These are phyloP conservation scores for Apocynum venetum DNA, from an alignment of 257 asterid genomes.

Conservation along the genomic window DNA sequence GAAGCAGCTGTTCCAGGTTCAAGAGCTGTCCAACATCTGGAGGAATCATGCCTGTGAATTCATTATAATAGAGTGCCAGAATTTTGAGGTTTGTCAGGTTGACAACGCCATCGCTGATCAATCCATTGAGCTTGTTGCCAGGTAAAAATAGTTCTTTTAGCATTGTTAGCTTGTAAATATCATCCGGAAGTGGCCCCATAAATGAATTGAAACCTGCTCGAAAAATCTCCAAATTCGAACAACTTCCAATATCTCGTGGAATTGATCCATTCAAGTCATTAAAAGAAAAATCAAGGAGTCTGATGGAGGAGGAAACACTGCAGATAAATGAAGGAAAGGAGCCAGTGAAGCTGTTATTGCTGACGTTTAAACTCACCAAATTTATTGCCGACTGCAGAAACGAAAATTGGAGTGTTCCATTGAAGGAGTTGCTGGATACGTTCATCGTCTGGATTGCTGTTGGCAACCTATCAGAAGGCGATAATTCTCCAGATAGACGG, in stretches of 20 bases:
- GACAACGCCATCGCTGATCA: slow-evolving; percentile 40
- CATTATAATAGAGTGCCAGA: slow-evolving; percentile 59
- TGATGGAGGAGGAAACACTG: slow-evolving; percentile 37
- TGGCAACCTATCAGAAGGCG: slow-evolving; percentile 37
- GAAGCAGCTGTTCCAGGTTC: slow-evolving; percentile 58
- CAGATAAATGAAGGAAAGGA: slow-evolving; percentile 52
- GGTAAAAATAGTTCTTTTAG: slow-evolving; percentile 67
- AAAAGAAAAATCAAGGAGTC: slow-evolving; percentile 62
- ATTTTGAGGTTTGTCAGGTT: slow-evolving; percentile 52
- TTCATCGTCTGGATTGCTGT: slow-evolving; percentile 36
- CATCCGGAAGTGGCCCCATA: slow-evolving; percentile 58
- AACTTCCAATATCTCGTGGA: slow-evolving; percentile 46
- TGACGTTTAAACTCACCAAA: slow-evolving; percentile 57
- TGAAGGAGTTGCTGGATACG: slow-evolving; percentile 66
- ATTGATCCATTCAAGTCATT: slow-evolving; percentile 63
- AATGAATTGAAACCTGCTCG: slow-evolving; percentile 71
- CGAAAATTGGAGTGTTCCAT: slow-evolving; percentile 44
- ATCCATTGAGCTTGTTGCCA: slow-evolving; percentile 63
- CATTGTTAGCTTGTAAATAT: slow-evolving; percentile 38
- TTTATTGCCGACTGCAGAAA: slow-evolving; percentile 40
- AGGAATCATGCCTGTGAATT: slow-evolving; percentile 61
- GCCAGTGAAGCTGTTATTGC: slow-evolving; percentile 78
- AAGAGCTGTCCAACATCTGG: slow-evolving; percentile 56
- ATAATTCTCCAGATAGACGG: slow-evolving; percentile 47
- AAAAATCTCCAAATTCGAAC: slow-evolving; percentile 43